Evolutionary conservation across 2,329 filamentous ascomycete species (phyloP), one percentile per base, ranked within the genome.

Genomic region (Metarhizium rileyi): DNA sequence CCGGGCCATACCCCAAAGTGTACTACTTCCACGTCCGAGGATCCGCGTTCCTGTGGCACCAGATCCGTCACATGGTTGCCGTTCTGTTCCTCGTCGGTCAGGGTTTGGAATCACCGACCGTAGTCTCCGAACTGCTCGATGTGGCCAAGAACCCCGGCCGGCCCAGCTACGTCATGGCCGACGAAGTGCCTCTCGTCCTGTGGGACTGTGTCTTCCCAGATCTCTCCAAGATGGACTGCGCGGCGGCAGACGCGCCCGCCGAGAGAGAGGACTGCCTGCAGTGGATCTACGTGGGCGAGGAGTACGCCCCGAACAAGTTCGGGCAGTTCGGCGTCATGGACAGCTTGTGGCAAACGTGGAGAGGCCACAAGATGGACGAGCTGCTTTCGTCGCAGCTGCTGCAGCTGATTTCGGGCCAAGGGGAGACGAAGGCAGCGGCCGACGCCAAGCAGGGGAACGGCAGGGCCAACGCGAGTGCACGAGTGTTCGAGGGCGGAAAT

Each of bases 31-130:
- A 85, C 51, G 82, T 98, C 38, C 82, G 90, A 57, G 93, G 93
- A 20, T 90, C 86, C 7, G 93, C 90, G 2, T 98, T 98, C 67
- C 71, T 98, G 44, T 98, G 93, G 93, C 93, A 98, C 69, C 93
- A 98, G 70, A 94, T 98, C 57, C 83, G 93, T 23, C 88, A 91
- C 70, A 90, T 98, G 80, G 83, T 94, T n/a, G 81, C 84, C 16
- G 74, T 97, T 6, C 73, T 98, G n/a, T 97, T 98, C 71, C 74
- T 93, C 10, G 83, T 97, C 8, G 93, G 88, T 26, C 93, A 98
- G 69, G 83, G 89, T 0, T 78, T 95, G 16, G 93, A 98, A 65
- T 64, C 74, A 26, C 86, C 90, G 0, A 77, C 77, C 0, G 69
- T 97, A 14, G 74, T 97, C 41, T 75, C 80, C 47, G 75, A 84